Evolutionary conservation across 1,284 basidiomycete genomes (phyloP).

Genomic region (Leccinum pachyderme): DNA sequence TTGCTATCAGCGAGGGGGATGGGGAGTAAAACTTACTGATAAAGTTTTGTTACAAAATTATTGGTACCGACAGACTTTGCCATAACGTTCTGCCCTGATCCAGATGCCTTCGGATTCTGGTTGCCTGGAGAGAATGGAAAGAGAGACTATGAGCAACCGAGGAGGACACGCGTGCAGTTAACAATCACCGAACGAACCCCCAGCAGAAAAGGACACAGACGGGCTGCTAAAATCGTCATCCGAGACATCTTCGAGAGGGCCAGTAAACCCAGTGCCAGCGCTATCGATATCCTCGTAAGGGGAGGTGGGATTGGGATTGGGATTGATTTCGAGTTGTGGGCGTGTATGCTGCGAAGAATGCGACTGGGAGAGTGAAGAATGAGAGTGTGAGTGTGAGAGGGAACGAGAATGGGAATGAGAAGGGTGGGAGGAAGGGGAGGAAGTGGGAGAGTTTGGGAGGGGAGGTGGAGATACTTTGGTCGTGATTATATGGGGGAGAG

Average conservation of each 20-base stretch:
- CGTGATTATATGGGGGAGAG: constrained; percentile 29
- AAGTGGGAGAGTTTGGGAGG: constrained; percentile 19
- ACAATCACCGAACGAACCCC: constrained; percentile 13
- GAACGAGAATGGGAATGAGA: constrained; percentile 25
- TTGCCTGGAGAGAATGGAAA: constrained; percentile 3
- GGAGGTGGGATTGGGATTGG: constrained; percentile 19
- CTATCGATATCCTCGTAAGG: constrained; percentile 31
- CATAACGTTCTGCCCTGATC: constrained; percentile 43
- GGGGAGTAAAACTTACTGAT: constrained; percentile 56
- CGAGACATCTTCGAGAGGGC: constrained; percentile 24
- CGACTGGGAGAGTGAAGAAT: constrained; percentile 32
- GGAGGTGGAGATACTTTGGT: constrained; percentile 31
- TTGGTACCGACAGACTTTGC: constrained; percentile 71
- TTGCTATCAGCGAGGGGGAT: constrained; percentile 2
- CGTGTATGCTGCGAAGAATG: constrained; percentile 23
- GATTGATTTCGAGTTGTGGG: constrained; percentile 23
- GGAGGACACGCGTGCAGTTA: not conserved
- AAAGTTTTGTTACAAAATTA: constrained; percentile 81
- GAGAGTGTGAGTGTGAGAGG: constrained; percentile 27
- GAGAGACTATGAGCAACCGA: not conserved
- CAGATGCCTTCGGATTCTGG: constrained; percentile 14
- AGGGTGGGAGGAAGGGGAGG: constrained; percentile 30
- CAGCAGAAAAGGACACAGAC: constrained; percentile 15
- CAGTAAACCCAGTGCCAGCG: constrained; percentile 8
- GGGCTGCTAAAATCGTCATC: constrained; percentile 29